Percentiles rank a stretch among this genome's conserved stretches.
These are phyloP conservation scores for Magnolia changhungtana DNA, from an alignment of 164 flowering plant genomes.

Conservation along the genomic window DNA sequence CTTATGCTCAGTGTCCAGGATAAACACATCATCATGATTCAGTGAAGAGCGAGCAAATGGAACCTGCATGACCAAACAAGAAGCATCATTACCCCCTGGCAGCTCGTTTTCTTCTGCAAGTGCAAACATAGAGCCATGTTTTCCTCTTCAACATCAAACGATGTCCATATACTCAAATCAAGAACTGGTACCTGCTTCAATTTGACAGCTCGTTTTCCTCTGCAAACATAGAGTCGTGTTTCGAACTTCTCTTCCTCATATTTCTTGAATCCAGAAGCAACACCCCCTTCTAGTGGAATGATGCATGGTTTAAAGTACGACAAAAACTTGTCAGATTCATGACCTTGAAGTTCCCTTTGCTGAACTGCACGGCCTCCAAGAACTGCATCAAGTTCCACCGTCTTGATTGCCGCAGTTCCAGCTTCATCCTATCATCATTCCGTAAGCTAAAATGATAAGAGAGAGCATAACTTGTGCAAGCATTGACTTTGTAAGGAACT, in stretches of 20 bases:
- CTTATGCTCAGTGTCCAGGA: constrained; percentile 79
- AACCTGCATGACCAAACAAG: constrained; percentile 53
- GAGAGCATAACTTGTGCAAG: not conserved
- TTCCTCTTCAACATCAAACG: not conserved
- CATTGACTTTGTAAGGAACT: not conserved
- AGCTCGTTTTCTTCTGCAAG: not conserved
- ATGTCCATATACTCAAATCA: not conserved
- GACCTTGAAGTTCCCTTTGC: constrained; percentile 93
- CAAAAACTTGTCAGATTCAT: constrained; percentile 95
- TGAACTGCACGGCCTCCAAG: constrained; percentile 99
- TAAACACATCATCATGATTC: constrained; percentile 99
- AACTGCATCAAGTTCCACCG: constrained; percentile 92
- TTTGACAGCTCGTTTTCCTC: constrained; percentile 84
- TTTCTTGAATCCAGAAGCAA: constrained; percentile 89
- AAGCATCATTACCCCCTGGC: constrained; percentile 6
- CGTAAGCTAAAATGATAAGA: constrained; percentile 8
- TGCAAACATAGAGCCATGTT: not conserved
- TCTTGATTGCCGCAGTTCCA: constrained; percentile 97
- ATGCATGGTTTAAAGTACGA: constrained; percentile 98
- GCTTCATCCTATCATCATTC: constrained; percentile 77
- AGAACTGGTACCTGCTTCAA: constrained; percentile 69
- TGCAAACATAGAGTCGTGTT: constrained; percentile 78
- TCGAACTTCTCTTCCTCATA: constrained; percentile 87
- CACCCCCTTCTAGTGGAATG: constrained; percentile 97
- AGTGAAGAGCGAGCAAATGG: constrained; percentile 90